Base-by-base conservation (phyloP, 176 grass and related monocot genomes). In the Zea luxurians region DNA sequence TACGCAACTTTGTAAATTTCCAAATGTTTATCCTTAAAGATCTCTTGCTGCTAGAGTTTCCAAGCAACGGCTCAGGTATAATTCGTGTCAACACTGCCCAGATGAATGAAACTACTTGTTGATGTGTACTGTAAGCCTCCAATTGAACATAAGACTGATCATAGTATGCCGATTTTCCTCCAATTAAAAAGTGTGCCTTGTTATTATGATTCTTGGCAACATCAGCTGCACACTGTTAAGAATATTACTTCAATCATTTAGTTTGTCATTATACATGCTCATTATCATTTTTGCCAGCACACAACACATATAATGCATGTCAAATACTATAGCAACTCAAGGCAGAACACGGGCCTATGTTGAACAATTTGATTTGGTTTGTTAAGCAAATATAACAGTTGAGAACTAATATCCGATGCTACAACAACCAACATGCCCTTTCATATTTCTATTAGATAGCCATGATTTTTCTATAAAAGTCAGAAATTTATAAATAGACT, bases 71-170 rank as follows among this genome's bases (percentile, higher is more conserved):
- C 37, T 76, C 59, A 13, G 94, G 94, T 52, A 97, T 46, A 72
- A 97, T 90, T 17, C 76, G 86, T 88, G 80, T 84, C 46, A 86
- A 81, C 70, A 89, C 84, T 70, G 94, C 91, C 79, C 89, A 94
- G 21, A 94, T 73, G 84, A 97, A 97, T 73, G 94, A 89, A 75
- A 83, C 77, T 44, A 97, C 91, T 82, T 93, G 79, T 20, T 94
- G 82, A 62, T 90, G 77, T 67, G 86, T 90, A 68, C 64, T 92
- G 63, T 88, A 97, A 76, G 77, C 88, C 79, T 86, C 84, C 67
- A 85, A 73, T 15, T 58, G 88, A 76, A 62, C 49, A 86, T 68
- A 80, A 66, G 76, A 67, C 66, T 74, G 42, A 68, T 84, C 71
- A 81, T 3, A 21, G 54, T 52, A 49, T 84, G 68, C 4, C 34